Percentiles rank a stretch among this genome's conserved stretches.
Conservation (phyloP, 345 rosid species). For the Capsella bursapastoris region DNA sequence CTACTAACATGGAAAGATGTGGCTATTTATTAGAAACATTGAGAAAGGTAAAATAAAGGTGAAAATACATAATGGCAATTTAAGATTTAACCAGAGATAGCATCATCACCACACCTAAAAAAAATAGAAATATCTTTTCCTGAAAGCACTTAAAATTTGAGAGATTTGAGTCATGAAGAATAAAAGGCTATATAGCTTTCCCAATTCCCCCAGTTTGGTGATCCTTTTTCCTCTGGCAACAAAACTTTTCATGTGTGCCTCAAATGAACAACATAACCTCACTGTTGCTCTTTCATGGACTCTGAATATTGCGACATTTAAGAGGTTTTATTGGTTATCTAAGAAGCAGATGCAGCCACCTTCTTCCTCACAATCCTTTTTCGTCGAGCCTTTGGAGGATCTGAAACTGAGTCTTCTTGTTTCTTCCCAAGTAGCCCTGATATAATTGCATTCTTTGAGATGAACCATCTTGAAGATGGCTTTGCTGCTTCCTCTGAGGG, state of each 20-base stretch:
- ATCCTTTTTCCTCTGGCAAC: slow-evolving; percentile 36
- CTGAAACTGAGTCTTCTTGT: slow-evolving; percentile 58
- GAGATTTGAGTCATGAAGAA: slow-evolving; percentile 9
- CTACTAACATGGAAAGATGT: background rate
- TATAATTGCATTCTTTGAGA: slow-evolving; percentile 75
- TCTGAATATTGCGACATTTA: slow-evolving; percentile 11
- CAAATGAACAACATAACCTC: slow-evolving; percentile 36
- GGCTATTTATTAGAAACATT: slow-evolving; percentile 37
- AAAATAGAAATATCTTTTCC: slow-evolving; percentile 3
- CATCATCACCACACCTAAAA: slow-evolving; percentile 27
- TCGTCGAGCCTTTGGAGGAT: slow-evolving; percentile 70
- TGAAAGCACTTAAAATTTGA: slow-evolving; percentile 10
- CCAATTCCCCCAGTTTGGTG: slow-evolving; percentile 21
- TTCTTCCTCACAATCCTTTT: slow-evolving; percentile 87
- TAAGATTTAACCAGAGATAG: slow-evolving; percentile 16
- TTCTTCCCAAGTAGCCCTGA: slow-evolving; percentile 83
- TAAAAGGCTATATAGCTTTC: slow-evolving; percentile 12
- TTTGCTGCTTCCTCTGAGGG: slow-evolving; percentile 49
- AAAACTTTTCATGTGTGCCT: slow-evolving; percentile 40
- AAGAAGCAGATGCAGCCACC: slow-evolving; percentile 54
- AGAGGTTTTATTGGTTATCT: slow-evolving; percentile 25
- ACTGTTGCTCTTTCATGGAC: slow-evolving; percentile 33
- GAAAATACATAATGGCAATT: slow-evolving; percentile 24
- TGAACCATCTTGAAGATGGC: slow-evolving; percentile 76
- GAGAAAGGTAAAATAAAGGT: background rate